Base-by-base conservation (phyloP, 1,284 basidiomycete species). In the Rhodotorula sp. region DNA sequence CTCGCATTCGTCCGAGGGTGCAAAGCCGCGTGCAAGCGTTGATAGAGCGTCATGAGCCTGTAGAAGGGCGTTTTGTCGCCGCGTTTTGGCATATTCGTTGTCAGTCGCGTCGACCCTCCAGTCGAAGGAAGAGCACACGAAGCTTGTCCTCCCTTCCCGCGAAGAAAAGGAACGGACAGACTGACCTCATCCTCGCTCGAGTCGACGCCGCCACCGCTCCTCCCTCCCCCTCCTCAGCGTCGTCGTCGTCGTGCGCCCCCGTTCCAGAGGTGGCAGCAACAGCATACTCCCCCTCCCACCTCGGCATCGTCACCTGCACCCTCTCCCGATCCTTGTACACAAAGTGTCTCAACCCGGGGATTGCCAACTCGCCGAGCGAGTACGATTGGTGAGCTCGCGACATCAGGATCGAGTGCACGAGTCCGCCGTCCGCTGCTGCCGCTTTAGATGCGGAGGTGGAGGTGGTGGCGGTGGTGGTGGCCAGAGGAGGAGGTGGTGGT, bases 341-440 rank as follows among this genome's bases (percentile, higher is more conserved):
- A 80, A 98, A 99, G 81, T 99, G 96, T 43, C 91, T 87, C 39
- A 99, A 82, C 0, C 94, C 94, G 1, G 93, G 91, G 66, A 96
- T 89, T 6, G 88, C 88, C 2, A 98, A 83, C 58, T 90, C 89
- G 5, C 80, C 77, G 21, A 81, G 78, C n/a, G 77, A 76, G 67
- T 83, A 83, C n/a, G 79, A 68, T 65, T 83, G 83, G 0, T 66
- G 47, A 5, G 85, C 84, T 31, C 88, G 87, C 62, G 88, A 89
- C 12, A 81, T 80, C 52, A 86, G 85, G 65, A 93, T 79, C 83
- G 86, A 88, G 87, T 91, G 76, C 26, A 67, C 62, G 26, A 70
- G 15, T 14, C 69, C 70, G 16, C 60, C 66, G 23, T 67, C 66
- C 5, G 51, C 23, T 18, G 58, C 39, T 7, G 58, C 39, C 1